These are phyloP conservation scores for Torulaspora indica DNA, from an alignment of 805 yeast genomes.

Conservation along the genomic window DNA sequence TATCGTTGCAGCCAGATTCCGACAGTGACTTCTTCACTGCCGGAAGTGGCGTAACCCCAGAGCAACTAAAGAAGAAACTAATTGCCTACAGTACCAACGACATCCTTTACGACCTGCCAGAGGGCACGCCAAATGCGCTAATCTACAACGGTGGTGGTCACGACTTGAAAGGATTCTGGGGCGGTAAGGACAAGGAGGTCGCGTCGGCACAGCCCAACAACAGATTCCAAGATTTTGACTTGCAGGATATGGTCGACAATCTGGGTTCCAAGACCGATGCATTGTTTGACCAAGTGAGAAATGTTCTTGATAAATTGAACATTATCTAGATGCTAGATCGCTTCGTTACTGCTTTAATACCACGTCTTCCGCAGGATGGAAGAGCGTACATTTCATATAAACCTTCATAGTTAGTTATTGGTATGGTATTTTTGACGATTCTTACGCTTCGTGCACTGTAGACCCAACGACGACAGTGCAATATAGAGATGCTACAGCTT, in stretches of 20 bases:
- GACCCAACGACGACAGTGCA: neutral
- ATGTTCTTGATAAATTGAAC: conserved; percentile 25
- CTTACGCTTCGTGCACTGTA: too few relatives aligned
- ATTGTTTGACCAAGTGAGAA: conserved; percentile 29
- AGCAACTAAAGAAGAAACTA: conserved; percentile 70
- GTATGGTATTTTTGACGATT: too few relatives aligned
- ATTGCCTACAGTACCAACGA: conserved; percentile 62
- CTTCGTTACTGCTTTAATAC: neutral
- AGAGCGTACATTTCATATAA: conserved; percentile 2
- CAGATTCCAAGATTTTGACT: conserved; percentile 8
- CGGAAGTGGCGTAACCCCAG: conserved; percentile 53
- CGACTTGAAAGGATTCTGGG: conserved; percentile 64
- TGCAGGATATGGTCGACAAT: conserved; percentile 17
- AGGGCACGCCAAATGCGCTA: conserved; percentile 70
- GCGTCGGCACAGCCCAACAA: conserved; percentile 7
- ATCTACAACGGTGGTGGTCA: conserved; percentile 81
- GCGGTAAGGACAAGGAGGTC: conserved; percentile 5
- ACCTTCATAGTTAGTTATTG: neutral
- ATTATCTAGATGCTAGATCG: conserved; percentile 15
- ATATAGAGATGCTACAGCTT: neutral
- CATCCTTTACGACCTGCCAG: conserved; percentile 57
- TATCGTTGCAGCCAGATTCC: conserved; percentile 76
- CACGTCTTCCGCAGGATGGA: conserved; percentile 10
- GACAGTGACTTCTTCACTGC: conserved; percentile 58
- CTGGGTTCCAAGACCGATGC: conserved; percentile 26